A percentile compares a stretch with the other conserved stretches of the same genome.
Conservation (phyloP, 805 yeast species). For the Barnettozyma pratensis region DNA sequence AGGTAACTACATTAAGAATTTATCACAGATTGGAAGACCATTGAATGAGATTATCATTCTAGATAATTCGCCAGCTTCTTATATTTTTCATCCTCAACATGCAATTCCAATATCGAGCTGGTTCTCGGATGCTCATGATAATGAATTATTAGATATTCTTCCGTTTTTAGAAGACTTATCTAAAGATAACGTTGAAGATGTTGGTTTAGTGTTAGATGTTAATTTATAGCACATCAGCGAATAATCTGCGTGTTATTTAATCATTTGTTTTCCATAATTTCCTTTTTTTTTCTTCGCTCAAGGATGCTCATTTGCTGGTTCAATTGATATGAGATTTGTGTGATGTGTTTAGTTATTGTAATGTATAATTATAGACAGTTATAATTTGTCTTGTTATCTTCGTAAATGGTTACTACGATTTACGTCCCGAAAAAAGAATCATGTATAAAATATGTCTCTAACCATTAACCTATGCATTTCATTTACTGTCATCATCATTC, state of each 20-base stretch:
- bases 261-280: not conserved
- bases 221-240: conserved; percentile 25
- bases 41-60: conserved; percentile 78
- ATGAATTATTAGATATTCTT: conserved; percentile 84
- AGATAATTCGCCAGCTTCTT: conserved; percentile 98
- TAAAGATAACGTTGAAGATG: conserved; percentile 68
- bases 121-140: conserved; percentile 98
- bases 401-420: not conserved
- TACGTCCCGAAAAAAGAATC: too few relatives aligned
- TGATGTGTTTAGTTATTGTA: not conserved
- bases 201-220: conserved; percentile 79
- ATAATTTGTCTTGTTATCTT: not conserved
- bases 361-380: conserved; percentile 8
- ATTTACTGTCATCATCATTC: not conserved
- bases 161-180: conserved; percentile 89
- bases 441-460: not conserved
- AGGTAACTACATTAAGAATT: conserved; percentile 90
- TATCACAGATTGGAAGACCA: conserved; percentile 93
- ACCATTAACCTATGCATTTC: not conserved
- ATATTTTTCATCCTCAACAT: conserved; percentile 95
- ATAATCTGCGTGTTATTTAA: not conserved
- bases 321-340: not conserved
- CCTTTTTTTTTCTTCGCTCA: not conserved
- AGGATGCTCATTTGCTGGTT: conserved; percentile 2
- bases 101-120: conserved; percentile 96